Base-by-base conservation (phyloP, 2,329 filamentous ascomycete species). In the Zasmidium cellare region DNA sequence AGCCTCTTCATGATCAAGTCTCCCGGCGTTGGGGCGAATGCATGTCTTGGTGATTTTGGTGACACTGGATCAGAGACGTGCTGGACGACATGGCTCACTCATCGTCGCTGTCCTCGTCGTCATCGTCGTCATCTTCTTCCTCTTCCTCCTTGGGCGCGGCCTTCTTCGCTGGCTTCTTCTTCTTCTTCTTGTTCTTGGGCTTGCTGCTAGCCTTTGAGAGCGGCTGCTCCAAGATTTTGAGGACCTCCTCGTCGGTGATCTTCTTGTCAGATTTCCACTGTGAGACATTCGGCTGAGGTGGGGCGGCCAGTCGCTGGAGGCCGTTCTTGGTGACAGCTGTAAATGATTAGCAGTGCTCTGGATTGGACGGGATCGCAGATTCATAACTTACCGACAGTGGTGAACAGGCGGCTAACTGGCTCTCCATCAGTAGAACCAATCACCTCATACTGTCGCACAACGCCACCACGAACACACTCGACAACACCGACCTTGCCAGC, bases 281-380 rank as follows among this genome's bases (percentile, higher is more conserved):
- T 73, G 83, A 84, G 61, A 94, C 75, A 72, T 97, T 91, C 63
- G 89, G 82, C 20, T 87, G 75, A 61, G 90, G 86, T 31, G 94
- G 88, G 23, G 84, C 87, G 69, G 91, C 87, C 58, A 99, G 81
- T 79, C 90, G 91, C 72, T 89, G 91, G 71, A 99, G 82, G 67
- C 94, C 94, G 75, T 97, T 97, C 86, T 99, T 99, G 71, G 92
- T 97, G 76, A 99, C 92, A 60, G 91, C 94, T 96, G 47, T 16
- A 51, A 11, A 47, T 25, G 12, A 50, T 64, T 57, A 66, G 67
- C 51, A 61, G 48, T 49, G 5, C 51, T n/a, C 22, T 51, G 2
- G 24, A 22, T 51, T 12, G 28, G 12, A 35, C 22, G 11, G 5
- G 51, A 54, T 18, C 58, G 47, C 38, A 23, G 46, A 51, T 58